A percentile compares a stretch with the other conserved stretches of the same genome.
Evolutionary conservation across 2,329 filamentous ascomycete species (phyloP).

Genomic region (Apiospora pterosperma): DNA sequence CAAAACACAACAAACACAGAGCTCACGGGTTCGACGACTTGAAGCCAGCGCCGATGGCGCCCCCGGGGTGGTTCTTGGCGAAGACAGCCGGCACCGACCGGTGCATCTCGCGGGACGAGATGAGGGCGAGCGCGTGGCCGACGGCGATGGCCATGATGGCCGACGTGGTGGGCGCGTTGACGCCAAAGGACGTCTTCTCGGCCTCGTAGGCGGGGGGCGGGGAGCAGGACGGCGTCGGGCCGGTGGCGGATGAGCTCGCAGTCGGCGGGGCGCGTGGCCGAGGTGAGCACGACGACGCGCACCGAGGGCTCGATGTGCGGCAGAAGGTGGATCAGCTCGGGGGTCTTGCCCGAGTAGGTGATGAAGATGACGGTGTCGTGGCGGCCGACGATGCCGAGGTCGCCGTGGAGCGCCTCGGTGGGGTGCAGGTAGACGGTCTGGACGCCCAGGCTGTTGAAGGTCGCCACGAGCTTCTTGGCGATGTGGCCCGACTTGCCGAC

Average conservation of each 20-base stretch:
- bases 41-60: conserved; percentile 61
- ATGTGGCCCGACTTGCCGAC: conserved; percentile 95
- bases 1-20: fast-evolving
- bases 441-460: conserved; percentile 86
- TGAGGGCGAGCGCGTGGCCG: conserved; percentile 83
- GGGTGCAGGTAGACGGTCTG: conserved; percentile 82
- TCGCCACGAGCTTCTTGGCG: conserved; percentile 85
- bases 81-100: conserved; percentile 60
- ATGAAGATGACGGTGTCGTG: conserved; percentile 82
- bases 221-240: conserved; percentile 69
- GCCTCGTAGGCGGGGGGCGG: conserved; percentile 81
- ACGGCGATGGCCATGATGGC: conserved; percentile 87
- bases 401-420: conserved; percentile 87
- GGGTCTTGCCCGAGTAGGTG: conserved; percentile 84
- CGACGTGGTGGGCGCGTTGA: conserved; percentile 84
- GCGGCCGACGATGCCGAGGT: conserved; percentile 75
- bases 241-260: conserved; percentile 67
- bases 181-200: conserved; percentile 77
- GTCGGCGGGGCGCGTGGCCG: conserved; percentile 61
- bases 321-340: conserved; percentile 74
- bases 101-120: conserved; percentile 70
- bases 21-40: background rate
- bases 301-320: conserved; percentile 68
- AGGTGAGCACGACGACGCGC: conserved; percentile 75
- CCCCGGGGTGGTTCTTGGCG: conserved; percentile 70